Evolutionary conservation across 2,329 filamentous ascomycete genomes (phyloP).

Genomic region (Fusarium bactridioides): DNA sequence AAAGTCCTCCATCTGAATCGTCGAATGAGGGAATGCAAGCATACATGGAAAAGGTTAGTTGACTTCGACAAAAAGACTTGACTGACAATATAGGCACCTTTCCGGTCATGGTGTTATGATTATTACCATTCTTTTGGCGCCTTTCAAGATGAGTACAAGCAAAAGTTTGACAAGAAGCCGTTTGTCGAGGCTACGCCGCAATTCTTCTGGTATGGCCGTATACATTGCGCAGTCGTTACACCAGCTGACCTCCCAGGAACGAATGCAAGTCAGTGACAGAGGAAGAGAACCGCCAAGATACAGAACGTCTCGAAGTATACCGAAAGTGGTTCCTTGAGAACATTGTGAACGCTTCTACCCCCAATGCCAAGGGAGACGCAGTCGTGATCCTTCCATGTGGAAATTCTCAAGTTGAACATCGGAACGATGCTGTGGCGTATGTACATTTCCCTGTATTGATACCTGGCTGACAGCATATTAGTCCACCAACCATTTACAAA

Average conservation of each 20-base stretch:
- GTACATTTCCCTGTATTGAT: conserved; percentile 14
- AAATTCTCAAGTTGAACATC: conserved; percentile 31
- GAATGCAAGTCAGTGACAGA: conserved; percentile 26
- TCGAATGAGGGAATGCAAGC: conserved; percentile 24
- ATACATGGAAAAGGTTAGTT: conserved; percentile 44
- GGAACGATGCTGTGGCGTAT: conserved; percentile 41
- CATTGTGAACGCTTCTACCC: conserved; percentile 33
- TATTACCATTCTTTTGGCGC: conserved; percentile 44
- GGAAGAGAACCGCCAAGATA: conserved; percentile 8
- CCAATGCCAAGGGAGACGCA: conserved; percentile 26
- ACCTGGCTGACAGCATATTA: conserved; percentile 32
- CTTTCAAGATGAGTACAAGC: conserved; percentile 40
- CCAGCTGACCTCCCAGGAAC: conserved; percentile 21
- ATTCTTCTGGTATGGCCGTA: conserved; percentile 42
- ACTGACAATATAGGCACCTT: conserved; percentile 41
- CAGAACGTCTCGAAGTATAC: conserved; percentile 41
- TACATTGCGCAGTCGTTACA: background rate
- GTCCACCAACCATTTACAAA: conserved; percentile 37
- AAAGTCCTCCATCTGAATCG: conserved; percentile 5
- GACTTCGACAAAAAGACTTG: background rate
- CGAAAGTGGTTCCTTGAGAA: conserved; percentile 45
- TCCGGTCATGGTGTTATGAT: conserved; percentile 45
- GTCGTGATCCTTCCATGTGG: conserved; percentile 44
- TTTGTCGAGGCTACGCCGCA: conserved; percentile 43
- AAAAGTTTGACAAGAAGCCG: conserved; percentile 35